Evolutionary conservation across 163 green algal species (phyloP).

Genomic region (Prototheca cutis): DNA sequence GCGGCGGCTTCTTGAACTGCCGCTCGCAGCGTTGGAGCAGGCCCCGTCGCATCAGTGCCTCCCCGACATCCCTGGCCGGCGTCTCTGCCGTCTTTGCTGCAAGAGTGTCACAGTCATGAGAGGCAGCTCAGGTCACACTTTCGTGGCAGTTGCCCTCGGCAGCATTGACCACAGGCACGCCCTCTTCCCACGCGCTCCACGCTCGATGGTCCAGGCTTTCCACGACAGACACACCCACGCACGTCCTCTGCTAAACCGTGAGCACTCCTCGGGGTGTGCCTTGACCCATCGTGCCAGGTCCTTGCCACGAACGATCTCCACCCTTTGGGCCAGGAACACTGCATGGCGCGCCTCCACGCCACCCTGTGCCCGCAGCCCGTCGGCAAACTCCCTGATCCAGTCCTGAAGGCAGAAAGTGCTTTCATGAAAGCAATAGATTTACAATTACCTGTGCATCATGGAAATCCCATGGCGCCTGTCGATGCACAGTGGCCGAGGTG

Average conservation of each 20-base stretch:
- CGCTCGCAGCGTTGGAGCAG: constrained; percentile 57
- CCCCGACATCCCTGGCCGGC: constrained; percentile 32
- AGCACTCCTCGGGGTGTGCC: constrained; percentile 14
- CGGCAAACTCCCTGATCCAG: constrained; percentile 9
- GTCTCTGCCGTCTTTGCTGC: constrained; percentile 37
- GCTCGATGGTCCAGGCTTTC: too few relatives aligned
- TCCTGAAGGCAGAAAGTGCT: constrained; percentile 1
- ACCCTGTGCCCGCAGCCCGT: constrained; percentile 31
- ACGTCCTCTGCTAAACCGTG: not conserved
- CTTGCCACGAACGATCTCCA: constrained; percentile 79
- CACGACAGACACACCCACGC: not conserved
- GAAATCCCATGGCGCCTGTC: too few relatives aligned
- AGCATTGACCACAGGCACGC: too few relatives aligned
- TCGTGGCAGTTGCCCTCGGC: too few relatives aligned
- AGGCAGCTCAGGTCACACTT: too few relatives aligned
- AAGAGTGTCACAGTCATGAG: not conserved
- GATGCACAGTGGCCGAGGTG: too few relatives aligned
- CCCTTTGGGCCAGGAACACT: constrained; percentile 35
- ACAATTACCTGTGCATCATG: too few relatives aligned
- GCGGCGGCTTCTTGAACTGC: constrained; percentile 79
- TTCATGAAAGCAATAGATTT: too few relatives aligned
- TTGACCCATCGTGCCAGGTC: constrained; percentile 58
- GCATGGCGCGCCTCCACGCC: constrained; percentile 34
- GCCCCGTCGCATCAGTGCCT: constrained; percentile 40
- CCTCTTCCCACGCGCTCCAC: too few relatives aligned